These are phyloP conservation scores for Trichophyton benhamiae DNA, from an alignment of 2,329 filamentous ascomycete species.

Conservation along the genomic window DNA sequence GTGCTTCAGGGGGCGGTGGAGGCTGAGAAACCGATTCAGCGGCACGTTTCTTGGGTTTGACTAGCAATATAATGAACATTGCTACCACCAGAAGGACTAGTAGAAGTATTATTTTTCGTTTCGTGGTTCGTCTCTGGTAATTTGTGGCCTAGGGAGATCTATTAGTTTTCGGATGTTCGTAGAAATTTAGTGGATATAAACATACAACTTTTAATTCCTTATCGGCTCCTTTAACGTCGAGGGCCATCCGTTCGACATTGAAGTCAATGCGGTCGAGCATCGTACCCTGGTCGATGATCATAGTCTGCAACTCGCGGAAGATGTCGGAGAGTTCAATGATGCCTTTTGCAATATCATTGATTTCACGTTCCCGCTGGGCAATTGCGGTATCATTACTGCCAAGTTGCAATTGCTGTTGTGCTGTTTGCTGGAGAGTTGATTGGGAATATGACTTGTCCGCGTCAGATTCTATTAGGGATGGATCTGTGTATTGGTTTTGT, in stretches of 20 bases:
- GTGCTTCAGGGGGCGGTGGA: slow-evolving; percentile 16
- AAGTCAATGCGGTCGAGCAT: slow-evolving; percentile 94
- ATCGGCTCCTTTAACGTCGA: slow-evolving; percentile 82
- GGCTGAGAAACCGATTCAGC: slow-evolving; percentile 14
- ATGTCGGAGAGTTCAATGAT: slow-evolving; percentile 96
- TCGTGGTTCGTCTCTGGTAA: slow-evolving; percentile 79
- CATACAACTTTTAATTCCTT: slow-evolving; percentile 71
- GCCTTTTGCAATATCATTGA: slow-evolving; percentile 93
- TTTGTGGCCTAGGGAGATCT: slow-evolving; percentile 48
- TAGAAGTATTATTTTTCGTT: slow-evolving; percentile 86
- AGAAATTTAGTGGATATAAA: slow-evolving; percentile 6
- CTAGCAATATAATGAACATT: slow-evolving; percentile 68
- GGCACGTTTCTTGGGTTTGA: slow-evolving; percentile 55
- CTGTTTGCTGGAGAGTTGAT: slow-evolving; percentile 69
- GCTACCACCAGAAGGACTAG: slow-evolving; percentile 72
- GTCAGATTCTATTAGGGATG: slow-evolving; percentile 83
- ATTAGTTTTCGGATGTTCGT: neutral
- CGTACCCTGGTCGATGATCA: slow-evolving; percentile 88
- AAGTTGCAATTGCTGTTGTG: slow-evolving; percentile 49
- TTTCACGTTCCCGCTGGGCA: slow-evolving; percentile 84
- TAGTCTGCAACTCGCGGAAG: slow-evolving; percentile 87
- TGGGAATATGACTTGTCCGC: slow-evolving; percentile 87
- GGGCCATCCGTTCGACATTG: slow-evolving; percentile 92
- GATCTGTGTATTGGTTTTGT: slow-evolving; percentile 62
- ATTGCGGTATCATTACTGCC: slow-evolving; percentile 69